Conservation (phyloP, 2,329 filamentous ascomycete species). For the Arthrocladium fulminans region DNA sequence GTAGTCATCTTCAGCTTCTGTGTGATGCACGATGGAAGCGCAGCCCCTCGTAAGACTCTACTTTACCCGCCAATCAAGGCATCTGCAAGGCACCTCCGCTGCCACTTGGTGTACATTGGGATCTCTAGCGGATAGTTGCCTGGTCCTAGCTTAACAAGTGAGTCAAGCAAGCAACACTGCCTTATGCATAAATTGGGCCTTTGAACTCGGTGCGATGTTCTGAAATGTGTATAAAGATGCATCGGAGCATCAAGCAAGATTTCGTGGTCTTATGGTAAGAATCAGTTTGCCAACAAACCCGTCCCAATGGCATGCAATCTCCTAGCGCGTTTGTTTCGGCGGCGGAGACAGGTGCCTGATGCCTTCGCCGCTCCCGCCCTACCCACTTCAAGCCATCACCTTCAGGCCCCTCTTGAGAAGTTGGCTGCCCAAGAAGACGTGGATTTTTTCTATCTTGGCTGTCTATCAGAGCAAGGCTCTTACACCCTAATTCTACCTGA, state of each 20-base stretch:
- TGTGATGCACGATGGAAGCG: background rate
- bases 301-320: constrained; percentile 1
- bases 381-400: background rate
- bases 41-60: background rate
- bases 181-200: background rate
- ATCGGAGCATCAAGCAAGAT: too few species aligned
- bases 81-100: background rate
- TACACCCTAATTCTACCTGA: background rate
- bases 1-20: background rate
- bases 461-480: constrained; percentile 4
- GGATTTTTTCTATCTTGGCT: constrained; percentile 6
- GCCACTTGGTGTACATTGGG: background rate
- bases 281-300: background rate
- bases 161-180: constrained; percentile 5
- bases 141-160: background rate
- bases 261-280: background rate
- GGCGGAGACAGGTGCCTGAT: constrained; percentile 3
- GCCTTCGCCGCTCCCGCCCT: constrained; percentile 2
- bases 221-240: background rate
- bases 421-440: background rate
- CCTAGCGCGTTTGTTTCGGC: constrained; percentile 5
- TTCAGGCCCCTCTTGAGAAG: background rate
- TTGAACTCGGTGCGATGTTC: background rate
- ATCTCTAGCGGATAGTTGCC: background rate
- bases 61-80: background rate